Evolutionary conservation across 2,329 filamentous ascomycete species (phyloP), one percentile per base, ranked within the genome.

Genomic region (Claviceps maximensis): DNA sequence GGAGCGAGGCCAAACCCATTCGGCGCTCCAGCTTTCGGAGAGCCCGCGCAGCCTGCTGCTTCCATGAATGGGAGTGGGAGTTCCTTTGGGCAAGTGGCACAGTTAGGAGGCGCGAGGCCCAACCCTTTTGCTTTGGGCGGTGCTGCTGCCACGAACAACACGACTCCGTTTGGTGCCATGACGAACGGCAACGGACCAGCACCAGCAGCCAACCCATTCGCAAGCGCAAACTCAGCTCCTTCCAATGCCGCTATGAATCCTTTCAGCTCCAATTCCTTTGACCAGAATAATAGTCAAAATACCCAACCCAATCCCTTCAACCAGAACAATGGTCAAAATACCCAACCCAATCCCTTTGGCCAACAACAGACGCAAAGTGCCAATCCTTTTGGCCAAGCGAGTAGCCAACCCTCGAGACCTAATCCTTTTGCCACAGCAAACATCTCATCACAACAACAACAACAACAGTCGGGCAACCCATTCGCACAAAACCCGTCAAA

Each of bases 51-150:
- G 47, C 52, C 46, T 49, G 25, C 51, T 49, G 17, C n/a, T 8
- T 3, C 45, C 6, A 21, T 33, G 6, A 31, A 31, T 3, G 50
- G 49, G 4, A 31, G 42, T 3, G 50, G 49, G 4, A 51, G 49
- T 47, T 61, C 59, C 2, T 68, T 68, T 55, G 66, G 65, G 13
- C 71, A 71, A 50, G 57, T 67, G 1, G 64, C 63, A 38, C 61
- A 67, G 36, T 58, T 71, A 36, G 69, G 69, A 2, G 70, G 69
- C 3, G 62, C 66, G 51, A 68, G 67, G 40, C 58, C 66, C 9
- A 74, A 66, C 51, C 67, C 69, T 3, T 73, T 73, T 51, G 69
- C 51, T 19, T 36, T 47, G 38, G 47, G 52, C 23, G 53, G 48
- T 7, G 54, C 58, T 27, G 9, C 33, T 36, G 33, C 33, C 4